A percentile compares a stretch with the other conserved stretches of the same genome.
Evolutionary conservation across 2,329 filamentous ascomycete genomes (phyloP).

Genomic region (Lomentospora prolificans): DNA sequence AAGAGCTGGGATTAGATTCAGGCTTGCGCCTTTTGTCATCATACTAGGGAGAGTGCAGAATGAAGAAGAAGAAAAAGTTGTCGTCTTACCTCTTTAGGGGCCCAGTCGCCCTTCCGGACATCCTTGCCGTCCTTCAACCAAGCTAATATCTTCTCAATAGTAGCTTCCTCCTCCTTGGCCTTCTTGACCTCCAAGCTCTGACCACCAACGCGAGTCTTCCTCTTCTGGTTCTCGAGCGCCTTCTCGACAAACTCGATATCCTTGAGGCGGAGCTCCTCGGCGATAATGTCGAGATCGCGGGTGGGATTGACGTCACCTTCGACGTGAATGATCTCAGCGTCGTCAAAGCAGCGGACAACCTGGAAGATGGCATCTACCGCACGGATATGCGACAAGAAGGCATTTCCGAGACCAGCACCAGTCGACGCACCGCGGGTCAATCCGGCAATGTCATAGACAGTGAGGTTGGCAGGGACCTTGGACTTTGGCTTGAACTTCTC

Average conservation of each 20-base stretch:
- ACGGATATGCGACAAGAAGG: slow-evolving; percentile 97
- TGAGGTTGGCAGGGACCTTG: slow-evolving; percentile 90
- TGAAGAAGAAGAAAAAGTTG: slow-evolving; percentile 16
- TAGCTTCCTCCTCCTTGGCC: slow-evolving; percentile 86
- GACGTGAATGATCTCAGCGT: slow-evolving; percentile 98
- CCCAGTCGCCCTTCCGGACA: slow-evolving; percentile 82
- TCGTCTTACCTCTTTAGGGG: slow-evolving; percentile 80
- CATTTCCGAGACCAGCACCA: slow-evolving; percentile 92
- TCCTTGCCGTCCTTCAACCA: slow-evolving; percentile 85
- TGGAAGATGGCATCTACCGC: slow-evolving; percentile 98
- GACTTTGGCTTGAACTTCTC: slow-evolving; percentile 98
- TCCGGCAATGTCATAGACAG: slow-evolving; percentile 97
- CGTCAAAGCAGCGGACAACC: slow-evolving; percentile 93
- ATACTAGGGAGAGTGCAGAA: slow-evolving; percentile 37
- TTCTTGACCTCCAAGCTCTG: slow-evolving; percentile 98
- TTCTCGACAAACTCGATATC: slow-evolving; percentile 99
- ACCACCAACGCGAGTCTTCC: slow-evolving; percentile 89
- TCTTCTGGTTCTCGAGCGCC: slow-evolving; percentile 80
- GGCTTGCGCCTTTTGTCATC: slow-evolving; percentile 99
- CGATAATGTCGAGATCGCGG: slow-evolving; percentile 92
- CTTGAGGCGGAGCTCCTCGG: slow-evolving; percentile 91
- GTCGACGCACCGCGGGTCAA: slow-evolving; percentile 92
- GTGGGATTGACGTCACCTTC: slow-evolving; percentile 96
- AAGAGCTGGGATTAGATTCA: slow-evolving; percentile 99
- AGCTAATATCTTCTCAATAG: slow-evolving; percentile 78